Evolutionary conservation across 108 stramenopile genomes (phyloP).

Genomic region (Discostella stelligeroides): DNA sequence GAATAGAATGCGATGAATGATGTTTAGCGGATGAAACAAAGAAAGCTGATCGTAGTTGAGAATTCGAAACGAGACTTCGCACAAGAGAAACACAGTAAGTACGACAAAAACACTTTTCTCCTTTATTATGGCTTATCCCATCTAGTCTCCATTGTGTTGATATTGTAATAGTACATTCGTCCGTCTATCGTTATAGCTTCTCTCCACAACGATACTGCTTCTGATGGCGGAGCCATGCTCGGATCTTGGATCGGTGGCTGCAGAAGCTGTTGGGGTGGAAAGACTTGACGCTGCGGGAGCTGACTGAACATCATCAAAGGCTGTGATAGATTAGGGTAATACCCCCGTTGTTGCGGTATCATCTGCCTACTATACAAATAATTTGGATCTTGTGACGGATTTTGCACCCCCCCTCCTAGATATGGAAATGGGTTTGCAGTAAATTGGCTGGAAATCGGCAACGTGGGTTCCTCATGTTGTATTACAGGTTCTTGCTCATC

Average conservation of each 20-base stretch:
- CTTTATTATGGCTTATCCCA: neutral
- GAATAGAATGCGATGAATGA: too few species aligned
- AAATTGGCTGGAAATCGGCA: neutral
- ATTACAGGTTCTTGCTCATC: neutral
- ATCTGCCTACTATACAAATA: neutral
- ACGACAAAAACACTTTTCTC: neutral
- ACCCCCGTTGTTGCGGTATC: neutral
- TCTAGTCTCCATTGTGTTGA: conserved; percentile 6
- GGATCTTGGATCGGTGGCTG: neutral
- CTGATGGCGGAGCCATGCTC: neutral
- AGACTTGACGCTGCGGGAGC: neutral
- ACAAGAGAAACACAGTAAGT: too few species aligned
- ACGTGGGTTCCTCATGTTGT: neutral
- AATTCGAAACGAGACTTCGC: too few species aligned
- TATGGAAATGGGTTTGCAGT: neutral
- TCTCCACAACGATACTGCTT: neutral
- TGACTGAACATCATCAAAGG: neutral
- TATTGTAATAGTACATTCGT: conserved; percentile 9
- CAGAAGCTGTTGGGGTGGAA: neutral
- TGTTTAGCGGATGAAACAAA: too few species aligned
- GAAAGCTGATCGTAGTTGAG: too few species aligned
- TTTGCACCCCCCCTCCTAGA: too few species aligned
- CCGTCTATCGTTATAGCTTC: neutral
- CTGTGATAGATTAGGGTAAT: neutral
- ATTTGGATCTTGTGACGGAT: too few species aligned